These are phyloP conservation scores for Bertia moriformis DNA, from an alignment of 2,329 filamentous ascomycete genomes.

Conservation along the genomic window DNA sequence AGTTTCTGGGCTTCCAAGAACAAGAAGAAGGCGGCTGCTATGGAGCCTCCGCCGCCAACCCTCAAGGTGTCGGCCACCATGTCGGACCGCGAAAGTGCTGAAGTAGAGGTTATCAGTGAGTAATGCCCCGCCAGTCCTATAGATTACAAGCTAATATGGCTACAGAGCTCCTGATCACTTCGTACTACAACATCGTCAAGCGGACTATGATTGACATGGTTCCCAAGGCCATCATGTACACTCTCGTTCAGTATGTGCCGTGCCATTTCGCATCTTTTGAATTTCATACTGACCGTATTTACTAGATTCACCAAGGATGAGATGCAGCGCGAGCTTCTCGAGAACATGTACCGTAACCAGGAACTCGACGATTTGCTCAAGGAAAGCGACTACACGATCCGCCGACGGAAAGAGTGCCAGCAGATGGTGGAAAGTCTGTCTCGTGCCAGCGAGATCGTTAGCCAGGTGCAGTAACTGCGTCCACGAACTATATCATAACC, in stretches of 20 bases:
- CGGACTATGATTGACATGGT: conserved; percentile 99
- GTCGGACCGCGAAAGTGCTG: conserved; percentile 84
- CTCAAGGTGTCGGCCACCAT: conserved; percentile 89
- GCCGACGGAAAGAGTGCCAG: conserved; percentile 92
- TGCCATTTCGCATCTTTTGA: not conserved
- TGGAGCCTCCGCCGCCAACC: conserved; percentile 85
- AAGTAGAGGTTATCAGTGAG: conserved; percentile 96
- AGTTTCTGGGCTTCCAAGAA: conserved; percentile 99
- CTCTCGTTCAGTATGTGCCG: conserved; percentile 69
- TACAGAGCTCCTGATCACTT: conserved; percentile 79
- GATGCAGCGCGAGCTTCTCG: conserved; percentile 92
- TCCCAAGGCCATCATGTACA: conserved; percentile 97
- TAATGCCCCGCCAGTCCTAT: no score
- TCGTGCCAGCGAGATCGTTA: conserved; percentile 90
- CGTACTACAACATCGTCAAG: conserved; percentile 96
- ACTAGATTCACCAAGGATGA: conserved; percentile 83
- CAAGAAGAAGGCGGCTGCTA: conserved; percentile 99
- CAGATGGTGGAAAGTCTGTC: conserved; percentile 94
- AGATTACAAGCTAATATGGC: not conserved
- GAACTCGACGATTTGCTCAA: conserved; percentile 89
- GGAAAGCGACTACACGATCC: conserved; percentile 92
- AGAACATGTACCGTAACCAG: conserved; percentile 89
- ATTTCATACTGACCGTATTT: not conserved
- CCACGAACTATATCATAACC: no score
- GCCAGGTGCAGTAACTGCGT: conserved; percentile 36